Percentiles rank a stretch among this genome's conserved stretches.
phyloP scores from a whole-genome alignment of 78 protist genomes.

The Salpingoeca rosetta region DNA sequence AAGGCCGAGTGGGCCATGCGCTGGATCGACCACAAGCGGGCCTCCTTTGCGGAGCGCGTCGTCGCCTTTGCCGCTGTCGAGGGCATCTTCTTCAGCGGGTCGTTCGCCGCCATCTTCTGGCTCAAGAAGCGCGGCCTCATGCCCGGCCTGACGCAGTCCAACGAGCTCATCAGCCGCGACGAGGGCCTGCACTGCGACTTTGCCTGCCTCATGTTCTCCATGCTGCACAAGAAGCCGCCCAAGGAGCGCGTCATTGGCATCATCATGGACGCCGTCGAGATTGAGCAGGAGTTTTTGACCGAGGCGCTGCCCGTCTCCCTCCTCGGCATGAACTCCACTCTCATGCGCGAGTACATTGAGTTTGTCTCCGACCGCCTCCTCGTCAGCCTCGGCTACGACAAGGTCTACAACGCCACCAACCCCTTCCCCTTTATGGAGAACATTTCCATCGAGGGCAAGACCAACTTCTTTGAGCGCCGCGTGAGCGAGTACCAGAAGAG shows the following conservation, averaged over 20 bases:
- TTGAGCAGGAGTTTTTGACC: slow-evolving; percentile 81
- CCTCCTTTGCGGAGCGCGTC: slow-evolving; percentile 82
- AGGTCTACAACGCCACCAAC: slow-evolving; percentile 69
- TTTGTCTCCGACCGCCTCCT: slow-evolving; percentile 93
- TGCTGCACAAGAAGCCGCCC: slow-evolving; percentile 8
- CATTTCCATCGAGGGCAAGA: slow-evolving; percentile 91
- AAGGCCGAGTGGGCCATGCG: slow-evolving; percentile 95
- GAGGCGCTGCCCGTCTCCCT: slow-evolving; percentile 91
- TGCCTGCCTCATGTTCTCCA: slow-evolving; percentile 81
- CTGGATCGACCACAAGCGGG: slow-evolving; percentile 68
- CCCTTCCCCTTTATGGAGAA: slow-evolving; percentile 98
- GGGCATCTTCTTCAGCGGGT: slow-evolving; percentile 96
- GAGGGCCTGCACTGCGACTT: slow-evolving; percentile 96
- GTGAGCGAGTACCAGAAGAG: slow-evolving; percentile 92
- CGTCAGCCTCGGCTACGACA: slow-evolving; percentile 67
- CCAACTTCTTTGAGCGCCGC: slow-evolving; percentile 96
- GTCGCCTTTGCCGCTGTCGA: slow-evolving; percentile 97
- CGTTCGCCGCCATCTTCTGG: slow-evolving; percentile 96
- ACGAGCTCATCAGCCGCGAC: slow-evolving; percentile 93
- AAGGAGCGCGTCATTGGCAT: slow-evolving; percentile 32
- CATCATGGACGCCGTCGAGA: slow-evolving; percentile 81
- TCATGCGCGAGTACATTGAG: slow-evolving; percentile 93
- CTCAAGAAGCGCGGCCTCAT: slow-evolving; percentile 93
- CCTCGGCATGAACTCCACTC: slow-evolving; percentile 90
- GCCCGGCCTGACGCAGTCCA: slow-evolving; percentile 94